Base-by-base conservation (phyloP, 345 rosid species). In the Gossypium mustelinum region DNA sequence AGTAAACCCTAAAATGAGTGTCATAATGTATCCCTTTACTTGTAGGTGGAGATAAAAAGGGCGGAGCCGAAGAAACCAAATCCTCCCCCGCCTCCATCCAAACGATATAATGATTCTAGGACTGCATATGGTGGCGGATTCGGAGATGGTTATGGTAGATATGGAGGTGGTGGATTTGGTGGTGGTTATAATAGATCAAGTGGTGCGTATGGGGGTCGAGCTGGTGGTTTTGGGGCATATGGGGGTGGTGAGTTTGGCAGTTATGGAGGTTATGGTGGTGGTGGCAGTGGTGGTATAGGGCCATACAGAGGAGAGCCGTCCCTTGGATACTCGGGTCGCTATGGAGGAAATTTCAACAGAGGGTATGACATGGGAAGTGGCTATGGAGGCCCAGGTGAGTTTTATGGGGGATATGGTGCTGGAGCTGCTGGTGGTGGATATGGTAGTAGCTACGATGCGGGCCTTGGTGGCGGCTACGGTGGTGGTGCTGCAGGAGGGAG, bases 11-110 rank as follows among this genome's bases (percentile, higher is more conserved):
- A 68, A 68, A 68, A 9, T 50, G 73, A 51, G 59, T 69, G 45
- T 29, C 27, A 6, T 66, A 48, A 13, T 75, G 74, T 16, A 64
- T 60, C 62, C 68, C 10, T 75, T 73, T 75, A 73, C 45, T 61
- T 84, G 65, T 76, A 94, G 99, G 98, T 95, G 77, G 99, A 95
- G 86, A 88, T 95, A 76, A 95, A 95, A 89, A 95, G 89, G 84
- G 99, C 99, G 29, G 99, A 95, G 75, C 99, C 99, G n/a, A 95
- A 90, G 84, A 95, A 86, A 77, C 88, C 96, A 11, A 94, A 92
- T 79, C 84, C 90, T 0, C 92, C 90, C 5, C 85, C 85, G 4
- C 82, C 88, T n/a, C 83, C 90, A 1, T 83, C 91, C 22, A 87
- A 82, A 77, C 83, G 97, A 55, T 86, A 82, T 43, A 78, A 78